These are phyloP conservation scores for Danielia oregonensis DNA, from an alignment of 805 yeast genomes.

Conservation along the genomic window DNA sequence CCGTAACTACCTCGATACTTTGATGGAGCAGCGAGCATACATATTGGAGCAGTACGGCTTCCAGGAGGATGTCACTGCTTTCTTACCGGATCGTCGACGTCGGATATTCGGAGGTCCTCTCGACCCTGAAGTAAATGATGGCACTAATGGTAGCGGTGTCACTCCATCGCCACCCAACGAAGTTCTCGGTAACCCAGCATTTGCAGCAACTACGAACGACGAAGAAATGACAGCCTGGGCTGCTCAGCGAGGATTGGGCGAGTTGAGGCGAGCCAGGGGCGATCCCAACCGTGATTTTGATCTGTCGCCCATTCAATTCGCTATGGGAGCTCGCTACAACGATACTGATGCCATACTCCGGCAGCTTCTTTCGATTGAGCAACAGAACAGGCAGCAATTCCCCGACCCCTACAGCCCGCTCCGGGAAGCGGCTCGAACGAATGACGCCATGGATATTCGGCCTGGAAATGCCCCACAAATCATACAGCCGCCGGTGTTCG, in stretches of 20 bases:
- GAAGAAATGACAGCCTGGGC: constrained; percentile 19
- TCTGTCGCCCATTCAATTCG: constrained; percentile 1
- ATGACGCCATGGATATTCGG: constrained; percentile 5
- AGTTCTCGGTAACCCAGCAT: constrained; percentile 10
- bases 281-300: constrained; percentile 1
- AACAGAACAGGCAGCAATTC: constrained; percentile 11
- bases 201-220: constrained; percentile 5
- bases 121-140: background rate
- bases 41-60: constrained; percentile 15
- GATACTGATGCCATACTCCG: constrained; percentile 15
- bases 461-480: constrained; percentile 40
- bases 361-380: constrained; percentile 14
- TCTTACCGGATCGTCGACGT: constrained; percentile 6
- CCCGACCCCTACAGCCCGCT: constrained; percentile 10
- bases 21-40: constrained; percentile 17
- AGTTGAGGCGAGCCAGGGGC: constrained; percentile 12
- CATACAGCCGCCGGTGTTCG: constrained; percentile 38
- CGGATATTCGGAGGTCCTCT: constrained; percentile 1
- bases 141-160: background rate
- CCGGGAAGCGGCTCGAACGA: background rate
- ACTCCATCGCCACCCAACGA: constrained; percentile 11
- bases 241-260: constrained; percentile 28
- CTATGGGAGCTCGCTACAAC: constrained; percentile 6
- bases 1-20: constrained; percentile 58
- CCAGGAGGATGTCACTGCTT: constrained; percentile 7